Conservation (phyloP, 1,284 basidiomycete genomes). For the Sporisorium exsertum region DNA sequence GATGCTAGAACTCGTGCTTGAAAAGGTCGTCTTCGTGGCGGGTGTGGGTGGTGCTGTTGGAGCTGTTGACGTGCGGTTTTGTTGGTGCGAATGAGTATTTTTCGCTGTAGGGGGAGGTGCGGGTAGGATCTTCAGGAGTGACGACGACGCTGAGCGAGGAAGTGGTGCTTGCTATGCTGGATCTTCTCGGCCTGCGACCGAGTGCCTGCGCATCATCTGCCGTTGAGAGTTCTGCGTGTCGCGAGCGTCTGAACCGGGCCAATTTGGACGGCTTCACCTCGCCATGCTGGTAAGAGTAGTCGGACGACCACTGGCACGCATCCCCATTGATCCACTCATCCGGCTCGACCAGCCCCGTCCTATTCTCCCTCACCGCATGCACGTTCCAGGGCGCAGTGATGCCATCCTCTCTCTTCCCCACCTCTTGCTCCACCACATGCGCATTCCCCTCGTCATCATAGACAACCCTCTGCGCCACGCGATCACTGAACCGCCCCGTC, state of each 20-base stretch:
- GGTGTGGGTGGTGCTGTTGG: not conserved
- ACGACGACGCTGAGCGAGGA: slow-evolving; percentile 10
- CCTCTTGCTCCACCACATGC: slow-evolving; percentile 25
- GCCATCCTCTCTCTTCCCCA: not conserved
- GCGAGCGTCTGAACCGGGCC: slow-evolving; percentile 7
- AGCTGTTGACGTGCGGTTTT: too few species aligned
- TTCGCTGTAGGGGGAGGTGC: not conserved
- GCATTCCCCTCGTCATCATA: slow-evolving; percentile 58
- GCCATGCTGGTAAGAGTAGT: slow-evolving; percentile 2
- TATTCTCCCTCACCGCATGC: slow-evolving; percentile 12
- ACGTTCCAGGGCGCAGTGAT: slow-evolving; percentile 15
- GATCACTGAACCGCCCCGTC: slow-evolving; percentile 51
- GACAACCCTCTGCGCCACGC: slow-evolving; percentile 32
- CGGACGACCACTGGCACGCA: slow-evolving; percentile 1
- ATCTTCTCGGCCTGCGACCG: not conserved
- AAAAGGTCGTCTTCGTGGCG: slow-evolving; percentile 26
- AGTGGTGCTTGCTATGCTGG: slow-evolving; percentile 13
- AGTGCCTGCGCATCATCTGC: not conserved
- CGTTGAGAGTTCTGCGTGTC: not conserved
- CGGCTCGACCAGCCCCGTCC: slow-evolving; percentile 29
- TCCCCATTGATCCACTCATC: slow-evolving; percentile 42
- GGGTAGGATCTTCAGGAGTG: slow-evolving; percentile 14
- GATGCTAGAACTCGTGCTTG: slow-evolving; percentile 27
- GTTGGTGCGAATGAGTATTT: not conserved
- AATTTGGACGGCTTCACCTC: slow-evolving; percentile 9